Evolutionary conservation across 1,284 basidiomycete species (phyloP).

Genomic region (Anthracocystis panici-leucophaei): DNA sequence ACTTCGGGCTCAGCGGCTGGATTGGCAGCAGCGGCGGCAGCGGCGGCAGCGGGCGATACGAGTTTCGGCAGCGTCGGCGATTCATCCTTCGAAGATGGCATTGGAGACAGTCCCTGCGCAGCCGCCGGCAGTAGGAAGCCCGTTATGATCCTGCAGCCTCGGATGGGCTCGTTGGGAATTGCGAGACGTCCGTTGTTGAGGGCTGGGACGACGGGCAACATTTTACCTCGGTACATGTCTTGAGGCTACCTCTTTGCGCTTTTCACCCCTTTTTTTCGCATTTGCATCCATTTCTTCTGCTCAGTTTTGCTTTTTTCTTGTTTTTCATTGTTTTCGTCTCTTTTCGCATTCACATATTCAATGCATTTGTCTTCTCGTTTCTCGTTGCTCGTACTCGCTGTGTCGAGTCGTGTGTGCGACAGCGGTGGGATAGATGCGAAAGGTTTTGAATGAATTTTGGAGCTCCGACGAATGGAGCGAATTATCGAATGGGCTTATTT

Average conservation of each 20-base stretch:
- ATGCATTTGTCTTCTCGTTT: neutral
- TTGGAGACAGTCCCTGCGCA: conserved; percentile 61
- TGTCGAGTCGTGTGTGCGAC: neutral
- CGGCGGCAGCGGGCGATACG: conserved; percentile 41
- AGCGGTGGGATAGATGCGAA: neutral
- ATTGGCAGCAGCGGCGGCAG: neutral
- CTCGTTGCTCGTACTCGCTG: neutral
- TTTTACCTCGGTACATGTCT: conserved; percentile 23
- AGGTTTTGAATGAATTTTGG: conserved; percentile 3
- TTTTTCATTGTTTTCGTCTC: neutral
- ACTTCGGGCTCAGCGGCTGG: neutral
- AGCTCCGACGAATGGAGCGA: conserved; percentile 25
- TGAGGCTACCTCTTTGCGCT: neutral
- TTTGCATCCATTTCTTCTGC: conserved; percentile 1
- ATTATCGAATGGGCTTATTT: no score
- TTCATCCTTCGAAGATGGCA: conserved; percentile 61
- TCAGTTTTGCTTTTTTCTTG: neutral
- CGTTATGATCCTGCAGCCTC: conserved; percentile 31
- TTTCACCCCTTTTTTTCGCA: neutral
- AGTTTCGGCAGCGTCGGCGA: conserved; percentile 64
- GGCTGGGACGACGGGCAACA: conserved; percentile 46
- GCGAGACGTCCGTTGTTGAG: conserved; percentile 35
- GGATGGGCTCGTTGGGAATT: conserved; percentile 26
- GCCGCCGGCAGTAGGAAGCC: conserved; percentile 39
- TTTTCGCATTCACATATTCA: neutral